These are phyloP conservation scores for Eutrema yunnanense DNA, from an alignment of 345 rosid genomes.

Conservation along the genomic window DNA sequence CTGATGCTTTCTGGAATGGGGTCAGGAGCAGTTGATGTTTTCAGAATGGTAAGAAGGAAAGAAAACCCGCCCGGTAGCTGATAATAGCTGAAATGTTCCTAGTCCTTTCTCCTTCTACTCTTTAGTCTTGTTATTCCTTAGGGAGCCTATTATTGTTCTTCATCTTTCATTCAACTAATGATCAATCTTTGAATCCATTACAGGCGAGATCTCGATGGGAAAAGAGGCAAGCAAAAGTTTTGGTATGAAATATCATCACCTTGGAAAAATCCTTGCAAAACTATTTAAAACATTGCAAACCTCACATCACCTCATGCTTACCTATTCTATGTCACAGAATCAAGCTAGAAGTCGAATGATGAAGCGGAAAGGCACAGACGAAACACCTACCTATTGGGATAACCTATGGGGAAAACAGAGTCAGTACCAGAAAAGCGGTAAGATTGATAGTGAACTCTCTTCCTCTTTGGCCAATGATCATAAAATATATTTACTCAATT, in stretches of 20 bases:
- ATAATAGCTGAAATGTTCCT: background rate
- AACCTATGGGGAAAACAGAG: constrained; percentile 58
- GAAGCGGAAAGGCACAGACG: constrained; percentile 46
- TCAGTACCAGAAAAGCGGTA: constrained; percentile 61
- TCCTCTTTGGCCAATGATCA: background rate
- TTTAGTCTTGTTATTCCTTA: background rate
- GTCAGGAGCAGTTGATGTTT: constrained; percentile 59
- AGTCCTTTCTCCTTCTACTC: background rate
- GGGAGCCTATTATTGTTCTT: background rate
- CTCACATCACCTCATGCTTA: background rate
- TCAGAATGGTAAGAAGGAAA: constrained; percentile 63
- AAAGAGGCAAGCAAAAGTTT: constrained; percentile 83
- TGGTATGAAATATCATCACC: constrained; percentile 47
- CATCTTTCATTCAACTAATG: background rate
- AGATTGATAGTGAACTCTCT: background rate
- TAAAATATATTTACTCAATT: background rate
- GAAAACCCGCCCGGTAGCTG: background rate
- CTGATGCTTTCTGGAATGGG: constrained; percentile 99
- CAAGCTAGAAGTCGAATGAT: constrained; percentile 73
- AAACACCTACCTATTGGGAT: constrained; percentile 60
- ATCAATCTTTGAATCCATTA: constrained; percentile 10
- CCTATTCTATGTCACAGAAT: constrained; percentile 35
- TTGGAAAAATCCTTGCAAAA: background rate
- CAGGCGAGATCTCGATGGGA: constrained; percentile 96
- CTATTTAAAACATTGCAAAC: background rate